Percentiles rank a stretch among this genome's conserved stretches.
Evolutionary conservation across 768 basidiomycete genomes (phyloP).

Genomic region (Pulveroboletus sp.): DNA sequence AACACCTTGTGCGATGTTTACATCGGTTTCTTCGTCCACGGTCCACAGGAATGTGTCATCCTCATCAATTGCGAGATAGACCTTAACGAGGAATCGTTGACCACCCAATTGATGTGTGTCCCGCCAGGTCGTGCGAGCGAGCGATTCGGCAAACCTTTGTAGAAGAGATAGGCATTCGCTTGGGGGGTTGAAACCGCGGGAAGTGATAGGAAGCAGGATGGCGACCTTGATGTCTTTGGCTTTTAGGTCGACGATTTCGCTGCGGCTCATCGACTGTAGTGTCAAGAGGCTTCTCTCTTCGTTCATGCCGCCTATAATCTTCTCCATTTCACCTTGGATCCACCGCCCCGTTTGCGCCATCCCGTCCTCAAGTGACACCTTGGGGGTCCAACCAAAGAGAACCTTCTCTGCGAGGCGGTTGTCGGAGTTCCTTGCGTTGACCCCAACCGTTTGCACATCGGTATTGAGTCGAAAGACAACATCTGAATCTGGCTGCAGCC

Average conservation of each 20-base stretch:
- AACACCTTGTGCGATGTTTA: constrained; percentile 35
- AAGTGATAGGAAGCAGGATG: constrained; percentile 58
- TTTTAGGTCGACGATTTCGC: constrained; percentile 39
- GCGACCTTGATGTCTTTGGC: constrained; percentile 41
- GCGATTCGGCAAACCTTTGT: constrained; percentile 39
- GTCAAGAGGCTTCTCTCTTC: constrained; percentile 7
- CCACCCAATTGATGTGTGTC: constrained; percentile 36
- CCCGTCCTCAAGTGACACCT: constrained; percentile 41
- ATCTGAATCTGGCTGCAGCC: constrained; percentile 21
- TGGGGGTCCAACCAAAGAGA: constrained; percentile 43
- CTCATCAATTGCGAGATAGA: constrained; percentile 54
- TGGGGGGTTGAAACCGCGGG: constrained; percentile 37
- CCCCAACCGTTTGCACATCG: constrained; percentile 40
- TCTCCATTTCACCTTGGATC: constrained; percentile 42
- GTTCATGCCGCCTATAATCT: constrained; percentile 6
- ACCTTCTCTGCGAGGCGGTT: constrained; percentile 35
- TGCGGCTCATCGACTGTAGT: constrained; percentile 29
- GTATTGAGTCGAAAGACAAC: constrained; percentile 29
- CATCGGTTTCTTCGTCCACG: constrained; percentile 5
- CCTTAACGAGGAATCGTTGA: constrained; percentile 33
- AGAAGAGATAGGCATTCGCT: constrained; percentile 43
- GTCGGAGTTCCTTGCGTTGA: constrained; percentile 50
- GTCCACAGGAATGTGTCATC: constrained; percentile 43
- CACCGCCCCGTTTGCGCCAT: constrained; percentile 46
- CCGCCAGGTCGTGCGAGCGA: constrained; percentile 44